Evolutionary conservation across 2,329 filamentous ascomycete species (phyloP), one percentile per base, ranked within the genome.

Genomic region (Diaporthe sp.): DNA sequence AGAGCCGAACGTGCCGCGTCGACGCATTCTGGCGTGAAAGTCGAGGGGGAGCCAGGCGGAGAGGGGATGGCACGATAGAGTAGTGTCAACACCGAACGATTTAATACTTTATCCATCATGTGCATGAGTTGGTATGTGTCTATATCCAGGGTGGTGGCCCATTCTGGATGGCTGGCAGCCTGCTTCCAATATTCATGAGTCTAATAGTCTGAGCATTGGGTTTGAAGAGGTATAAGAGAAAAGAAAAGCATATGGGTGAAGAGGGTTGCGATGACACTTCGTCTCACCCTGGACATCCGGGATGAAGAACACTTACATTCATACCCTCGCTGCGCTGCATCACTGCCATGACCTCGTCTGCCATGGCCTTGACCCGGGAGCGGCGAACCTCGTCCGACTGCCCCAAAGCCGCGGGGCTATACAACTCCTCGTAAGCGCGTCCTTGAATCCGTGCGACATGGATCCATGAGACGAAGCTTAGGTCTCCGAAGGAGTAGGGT

Each of bases 401-500:
- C 3, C 19, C 34, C 12, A 68, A 28, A 19, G 46, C 62, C 5
- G 15, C 49, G 19, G 62, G 62, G 46, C 62, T 53, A 22, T 68
- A 68, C 31, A 68, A 17, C 46, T 68, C 62, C 46, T 68, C 62
- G 28, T 68, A 68, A 9, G 62, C 62, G 22, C 62, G 31, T 19
- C 62, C 62, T 53, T 68, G 62, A 12, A 68, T 68, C 46, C 62
- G 46, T 37, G 62, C 62, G 34, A 68, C 46, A 68, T 39, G 62
- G 9, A 68, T 49, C 62, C 62, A 68, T 28, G 62, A 53, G 15
- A 49, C 31, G 62, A 53, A 68, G 34, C 44, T 68, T 25, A 53
- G 15, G 19, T 53, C 62, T 25, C 12, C 31, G n/a, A 51, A 53
- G 12, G 44, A 53, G n/a, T 22, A 53, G 46, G 46, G 22, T 10